phyloP scores from a whole-genome alignment of 352 stramenopile genomes.

The Phytophthora constricta region DNA sequence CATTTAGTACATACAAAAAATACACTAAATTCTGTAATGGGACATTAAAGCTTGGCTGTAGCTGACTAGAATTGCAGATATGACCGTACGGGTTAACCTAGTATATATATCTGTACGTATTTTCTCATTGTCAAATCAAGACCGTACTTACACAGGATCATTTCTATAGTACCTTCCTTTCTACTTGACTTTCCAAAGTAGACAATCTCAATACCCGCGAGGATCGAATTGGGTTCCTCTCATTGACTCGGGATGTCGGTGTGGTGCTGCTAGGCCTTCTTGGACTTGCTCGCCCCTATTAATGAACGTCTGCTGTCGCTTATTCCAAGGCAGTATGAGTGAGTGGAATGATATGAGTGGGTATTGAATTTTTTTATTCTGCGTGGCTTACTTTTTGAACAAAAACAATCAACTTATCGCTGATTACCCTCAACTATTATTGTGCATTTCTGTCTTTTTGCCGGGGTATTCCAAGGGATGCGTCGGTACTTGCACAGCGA shows the following conservation, averaged over 20 bases:
- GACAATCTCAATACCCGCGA: slow-evolving; percentile 22
- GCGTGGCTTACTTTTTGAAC: too few relatives aligned
- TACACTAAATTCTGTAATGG: too few relatives aligned
- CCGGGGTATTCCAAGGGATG: too few relatives aligned
- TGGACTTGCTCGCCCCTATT: slow-evolving; percentile 18
- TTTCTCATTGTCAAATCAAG: slow-evolving; percentile 4
- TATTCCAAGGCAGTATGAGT: slow-evolving; percentile 46
- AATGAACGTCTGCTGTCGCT: slow-evolving; percentile 41
- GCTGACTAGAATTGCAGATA: neutral
- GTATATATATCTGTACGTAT: neutral
- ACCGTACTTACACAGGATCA: slow-evolving; percentile 38
- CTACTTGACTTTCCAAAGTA: slow-evolving; percentile 34
- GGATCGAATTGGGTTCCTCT: slow-evolving; percentile 21
- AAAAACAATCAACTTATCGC: too few relatives aligned
- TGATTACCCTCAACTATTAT: too few relatives aligned
- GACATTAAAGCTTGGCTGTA: too few relatives aligned
- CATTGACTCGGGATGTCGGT: slow-evolving; percentile 22
- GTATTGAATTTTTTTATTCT: slow-evolving; percentile 6
- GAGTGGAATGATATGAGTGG: slow-evolving; percentile 33
- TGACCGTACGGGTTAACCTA: neutral
- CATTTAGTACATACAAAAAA: too few relatives aligned
- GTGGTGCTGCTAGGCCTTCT: slow-evolving; percentile 11
- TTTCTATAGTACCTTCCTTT: slow-evolving; percentile 36
- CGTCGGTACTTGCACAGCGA: too few relatives aligned
- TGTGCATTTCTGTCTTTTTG: too few relatives aligned